Base-by-base conservation (phyloP, 2,329 filamentous ascomycete species). In the Aspergillus transmontanensis region DNA sequence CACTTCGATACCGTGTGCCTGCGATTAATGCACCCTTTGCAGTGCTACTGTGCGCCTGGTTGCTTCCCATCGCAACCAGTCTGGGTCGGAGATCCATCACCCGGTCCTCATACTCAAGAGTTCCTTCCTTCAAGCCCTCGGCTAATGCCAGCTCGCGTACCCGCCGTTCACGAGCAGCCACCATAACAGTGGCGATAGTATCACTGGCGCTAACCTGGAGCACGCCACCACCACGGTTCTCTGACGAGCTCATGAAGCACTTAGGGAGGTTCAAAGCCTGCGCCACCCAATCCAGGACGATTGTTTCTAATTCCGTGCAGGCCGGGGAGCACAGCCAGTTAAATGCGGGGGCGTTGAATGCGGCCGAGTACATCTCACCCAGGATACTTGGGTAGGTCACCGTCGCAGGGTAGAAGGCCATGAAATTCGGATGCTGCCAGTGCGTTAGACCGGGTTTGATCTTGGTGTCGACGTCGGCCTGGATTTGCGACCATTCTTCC, bases 251-350 rank as follows among this genome's bases (percentile, higher is more conserved):
- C 23, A 90, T 81, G 74, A 89, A 98, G 68, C 86, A 90, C 12
- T 85, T 79, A 0, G 94, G 93, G 28, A 98, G 82, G 1, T 81
- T 87, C 14, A 97, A 79, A 10, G 93, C 85, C 75, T 90, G 87
- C 19, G 90, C 92, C 4, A 97, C 81, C 94, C 94, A 98, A 79
- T 98, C 94, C 76, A 97, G 85, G 50, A 97, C 90, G 28, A 97
- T 85, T 0, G 94, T 97, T 83, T 98, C 94, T 55, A 98, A 85
- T 80, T 98, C 94, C 0, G 94, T 98, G 21, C 95, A 90, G 7
- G 91, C 93, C 0, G 94, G 94, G 6, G 90, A 93, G 80, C 94
- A 97, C 67, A 97, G 89, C 94, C 94, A 98, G 80, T 98, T 98
- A 84, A 98, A 98, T 45, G 93, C 93, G 1, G 94, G 93, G 19